A percentile compares a stretch with the other conserved stretches of the same genome.
These are phyloP conservation scores for Chlorociboria aeruginascens DNA, from an alignment of 495 filamentous ascomycete species.

Conservation along the genomic window DNA sequence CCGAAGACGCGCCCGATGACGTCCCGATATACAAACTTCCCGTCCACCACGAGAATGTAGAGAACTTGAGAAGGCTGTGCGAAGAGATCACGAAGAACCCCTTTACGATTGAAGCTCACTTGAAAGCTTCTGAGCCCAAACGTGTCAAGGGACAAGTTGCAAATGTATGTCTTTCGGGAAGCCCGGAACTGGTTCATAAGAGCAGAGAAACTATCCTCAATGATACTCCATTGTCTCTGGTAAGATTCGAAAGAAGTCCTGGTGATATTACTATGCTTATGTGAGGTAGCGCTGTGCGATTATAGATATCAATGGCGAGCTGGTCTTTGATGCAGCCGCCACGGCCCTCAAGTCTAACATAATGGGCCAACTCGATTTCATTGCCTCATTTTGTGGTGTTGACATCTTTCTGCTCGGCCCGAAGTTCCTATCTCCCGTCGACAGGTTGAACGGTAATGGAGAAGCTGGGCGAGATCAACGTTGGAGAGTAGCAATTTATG, in stretches of 20 bases:
- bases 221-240: slow-evolving; percentile 76
- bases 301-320: slow-evolving; percentile 80
- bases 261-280: too few species aligned
- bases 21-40: slow-evolving; percentile 75
- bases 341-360: slow-evolving; percentile 49
- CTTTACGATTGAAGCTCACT: slow-evolving; percentile 64
- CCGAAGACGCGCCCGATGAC: slow-evolving; percentile 72
- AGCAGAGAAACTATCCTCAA: slow-evolving; percentile 77
- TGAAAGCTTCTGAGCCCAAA: slow-evolving; percentile 75
- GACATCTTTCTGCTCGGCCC: slow-evolving; percentile 92
- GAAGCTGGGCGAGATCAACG: slow-evolving; percentile 60
- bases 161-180: slow-evolving; percentile 80
- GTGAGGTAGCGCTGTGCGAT: slow-evolving; percentile 66
- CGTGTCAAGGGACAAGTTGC: slow-evolving; percentile 67
- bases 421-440: slow-evolving; percentile 45
- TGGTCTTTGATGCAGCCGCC: slow-evolving; percentile 70
- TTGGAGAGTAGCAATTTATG: slow-evolving; percentile 85
- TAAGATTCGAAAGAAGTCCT: slow-evolving; percentile 30
- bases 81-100: slow-evolving; percentile 57
- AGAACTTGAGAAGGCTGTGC: slow-evolving; percentile 63
- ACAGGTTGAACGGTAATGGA: slow-evolving; percentile 51
- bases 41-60: slow-evolving; percentile 75
- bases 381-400: slow-evolving; percentile 77
- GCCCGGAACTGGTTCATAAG: slow-evolving; percentile 70
- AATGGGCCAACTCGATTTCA: slow-evolving; percentile 70